Conservation (phyloP, 192 early-diverging fungal genomes). For the Rhizoclosmatium sp. region DNA sequence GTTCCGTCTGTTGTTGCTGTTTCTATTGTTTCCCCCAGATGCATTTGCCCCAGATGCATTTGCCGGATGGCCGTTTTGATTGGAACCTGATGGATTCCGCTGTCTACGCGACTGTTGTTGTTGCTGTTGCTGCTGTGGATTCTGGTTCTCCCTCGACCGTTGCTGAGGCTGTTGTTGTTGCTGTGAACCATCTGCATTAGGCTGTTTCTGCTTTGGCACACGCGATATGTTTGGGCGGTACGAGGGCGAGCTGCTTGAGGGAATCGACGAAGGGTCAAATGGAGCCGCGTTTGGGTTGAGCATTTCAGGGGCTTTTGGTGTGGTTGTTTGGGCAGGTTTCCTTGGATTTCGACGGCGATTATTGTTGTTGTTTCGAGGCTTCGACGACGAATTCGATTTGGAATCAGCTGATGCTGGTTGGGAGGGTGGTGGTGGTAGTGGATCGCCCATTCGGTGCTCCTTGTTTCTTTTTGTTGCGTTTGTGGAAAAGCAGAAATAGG, state of each 20-base stretch:
- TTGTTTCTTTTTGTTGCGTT: background rate
- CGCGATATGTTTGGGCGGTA: background rate
- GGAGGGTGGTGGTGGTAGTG: background rate
- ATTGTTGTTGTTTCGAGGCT: background rate
- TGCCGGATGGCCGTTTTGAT: background rate
- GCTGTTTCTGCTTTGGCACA: background rate
- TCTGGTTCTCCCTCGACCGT: background rate
- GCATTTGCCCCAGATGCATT: no score
- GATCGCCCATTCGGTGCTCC: background rate
- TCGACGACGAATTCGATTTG: background rate
- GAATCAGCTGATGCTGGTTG: background rate
- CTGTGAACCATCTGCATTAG: background rate
- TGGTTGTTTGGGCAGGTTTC: background rate
- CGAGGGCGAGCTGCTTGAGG: background rate
- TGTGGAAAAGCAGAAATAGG: background rate
- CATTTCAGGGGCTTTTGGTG: background rate
- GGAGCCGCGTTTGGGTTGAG: background rate
- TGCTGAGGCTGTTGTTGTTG: background rate
- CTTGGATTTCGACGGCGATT: background rate
- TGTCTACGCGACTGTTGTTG: background rate
- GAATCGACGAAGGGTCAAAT: background rate
- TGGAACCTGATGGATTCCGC: background rate
- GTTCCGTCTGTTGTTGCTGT: background rate
- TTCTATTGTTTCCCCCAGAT: no score
- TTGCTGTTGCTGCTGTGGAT: background rate